phyloP scores from a whole-genome alignment of 2,329 filamentous ascomycete genomes.

The Pseudofabraea citricarpa region DNA sequence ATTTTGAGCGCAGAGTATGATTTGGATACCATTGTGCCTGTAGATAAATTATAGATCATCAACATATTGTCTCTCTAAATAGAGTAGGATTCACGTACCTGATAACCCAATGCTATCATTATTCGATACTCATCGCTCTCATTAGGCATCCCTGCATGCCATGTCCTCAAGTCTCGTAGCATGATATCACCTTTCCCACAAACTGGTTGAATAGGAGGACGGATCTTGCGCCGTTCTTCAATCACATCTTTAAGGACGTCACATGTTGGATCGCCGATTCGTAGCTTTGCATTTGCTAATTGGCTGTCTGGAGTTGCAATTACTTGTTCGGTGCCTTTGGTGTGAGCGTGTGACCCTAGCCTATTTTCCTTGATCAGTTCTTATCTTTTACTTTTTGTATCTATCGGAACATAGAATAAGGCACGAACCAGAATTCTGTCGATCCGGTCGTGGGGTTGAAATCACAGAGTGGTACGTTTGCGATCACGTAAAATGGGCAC shows the following conservation, averaged over 20 bases:
- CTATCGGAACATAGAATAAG: no score
- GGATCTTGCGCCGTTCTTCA: conserved; percentile 29
- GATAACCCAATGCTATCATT: conserved; percentile 48
- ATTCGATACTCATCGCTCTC: conserved; percentile 42
- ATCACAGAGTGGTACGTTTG: conserved; percentile 33
- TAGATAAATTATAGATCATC: no score
- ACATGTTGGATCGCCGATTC: conserved; percentile 44
- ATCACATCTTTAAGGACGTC: conserved; percentile 38
- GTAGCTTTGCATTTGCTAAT: conserved; percentile 33
- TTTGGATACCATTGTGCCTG: conserved; percentile 27
- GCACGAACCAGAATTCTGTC: conserved; percentile 38
- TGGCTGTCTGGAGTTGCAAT: conserved; percentile 17
- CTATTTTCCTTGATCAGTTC: no score
- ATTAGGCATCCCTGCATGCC: conserved; percentile 63
- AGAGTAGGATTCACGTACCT: conserved; percentile 8
- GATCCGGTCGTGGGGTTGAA: conserved; percentile 30
- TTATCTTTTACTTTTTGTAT: no score
- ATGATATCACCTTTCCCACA: conserved; percentile 51
- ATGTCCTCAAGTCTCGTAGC: conserved; percentile 54
- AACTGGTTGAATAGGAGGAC: conserved; percentile 43
- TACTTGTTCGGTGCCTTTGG: conserved; percentile 27
- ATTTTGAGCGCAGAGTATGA: conserved; percentile 19
- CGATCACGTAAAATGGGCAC: conserved; percentile 34
- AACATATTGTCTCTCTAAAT: neutral
- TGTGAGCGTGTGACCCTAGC: conserved; percentile 31